Evolutionary conservation across 495 filamentous ascomycete species (phyloP).

Genomic region (Alectoria sarmentosa): DNA sequence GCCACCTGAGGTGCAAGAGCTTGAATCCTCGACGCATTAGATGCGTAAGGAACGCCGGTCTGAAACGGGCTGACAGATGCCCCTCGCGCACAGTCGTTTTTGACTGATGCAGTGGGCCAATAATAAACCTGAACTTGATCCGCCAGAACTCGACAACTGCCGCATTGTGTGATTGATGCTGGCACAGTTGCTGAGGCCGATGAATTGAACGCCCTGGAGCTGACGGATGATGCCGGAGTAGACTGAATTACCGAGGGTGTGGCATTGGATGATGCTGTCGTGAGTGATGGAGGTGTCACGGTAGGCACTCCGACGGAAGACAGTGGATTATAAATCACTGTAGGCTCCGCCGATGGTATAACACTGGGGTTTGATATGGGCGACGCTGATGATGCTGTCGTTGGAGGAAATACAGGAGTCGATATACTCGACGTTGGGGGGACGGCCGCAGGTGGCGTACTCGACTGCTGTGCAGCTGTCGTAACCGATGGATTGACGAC

Average conservation of each 20-base stretch:
- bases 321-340: background rate
- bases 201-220: background rate
- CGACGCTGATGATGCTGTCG: background rate
- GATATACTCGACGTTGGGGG: background rate
- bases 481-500: background rate
- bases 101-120: constrained; percentile 18
- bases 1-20: background rate
- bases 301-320: background rate
- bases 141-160: constrained; percentile 16
- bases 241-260: background rate
- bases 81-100: constrained; percentile 15
- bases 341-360: background rate
- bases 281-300: background rate
- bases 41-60: constrained; percentile 13
- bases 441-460: background rate
- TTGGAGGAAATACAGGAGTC: background rate
- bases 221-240: background rate
- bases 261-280: background rate
- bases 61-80: background rate
- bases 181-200: background rate
- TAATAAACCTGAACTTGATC: constrained; percentile 22
- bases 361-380: background rate
- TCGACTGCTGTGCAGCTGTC: background rate
- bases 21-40: constrained; percentile 16
- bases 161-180: constrained; percentile 12